Percentiles rank a stretch among this genome's conserved stretches.
phyloP scores from a whole-genome alignment of 1,139 yeast genomes.

The Suhomyces maxii region DNA sequence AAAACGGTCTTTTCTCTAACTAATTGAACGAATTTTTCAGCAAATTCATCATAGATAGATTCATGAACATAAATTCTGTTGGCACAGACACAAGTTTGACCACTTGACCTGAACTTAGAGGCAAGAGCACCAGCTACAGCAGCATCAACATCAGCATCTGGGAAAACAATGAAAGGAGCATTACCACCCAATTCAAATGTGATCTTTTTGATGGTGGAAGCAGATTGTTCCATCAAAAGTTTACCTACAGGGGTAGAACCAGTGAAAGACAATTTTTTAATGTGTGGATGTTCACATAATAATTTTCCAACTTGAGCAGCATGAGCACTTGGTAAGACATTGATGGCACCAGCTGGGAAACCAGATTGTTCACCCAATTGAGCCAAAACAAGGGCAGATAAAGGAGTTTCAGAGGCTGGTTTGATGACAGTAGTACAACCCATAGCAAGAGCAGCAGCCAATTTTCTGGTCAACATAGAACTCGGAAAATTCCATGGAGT shows the following conservation, averaged over 20 bases:
- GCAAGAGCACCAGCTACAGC: constrained; percentile 53
- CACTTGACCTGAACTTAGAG: constrained; percentile 67
- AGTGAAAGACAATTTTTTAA: constrained; percentile 56
- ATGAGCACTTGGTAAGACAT: constrained; percentile 61
- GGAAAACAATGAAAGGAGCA: constrained; percentile 50
- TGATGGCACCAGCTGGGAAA: constrained; percentile 80
- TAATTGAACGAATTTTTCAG: constrained; percentile 33
- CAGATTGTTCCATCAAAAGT: constrained; percentile 47
- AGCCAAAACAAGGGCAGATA: constrained; percentile 80
- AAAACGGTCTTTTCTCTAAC: constrained; percentile 18
- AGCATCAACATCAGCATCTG: constrained; percentile 49
- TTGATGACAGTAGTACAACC: constrained; percentile 90
- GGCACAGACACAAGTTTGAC: constrained; percentile 90
- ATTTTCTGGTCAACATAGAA: constrained; percentile 90
- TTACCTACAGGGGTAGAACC: constrained; percentile 62
- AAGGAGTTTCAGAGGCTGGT: constrained; percentile 90
- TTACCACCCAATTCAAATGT: constrained; percentile 57
- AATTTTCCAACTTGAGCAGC: constrained; percentile 63
- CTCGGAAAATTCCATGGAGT: constrained; percentile 98
- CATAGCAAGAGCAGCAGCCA: constrained; percentile 89
- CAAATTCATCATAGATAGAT: constrained; percentile 60
- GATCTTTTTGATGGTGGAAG: constrained; percentile 47
- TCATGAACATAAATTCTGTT: constrained; percentile 79
- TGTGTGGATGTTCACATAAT: constrained; percentile 37
- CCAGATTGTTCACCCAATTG: constrained; percentile 76